Evolutionary conservation across 768 basidiomycete genomes (phyloP).

Genomic region (Bullera alba): DNA sequence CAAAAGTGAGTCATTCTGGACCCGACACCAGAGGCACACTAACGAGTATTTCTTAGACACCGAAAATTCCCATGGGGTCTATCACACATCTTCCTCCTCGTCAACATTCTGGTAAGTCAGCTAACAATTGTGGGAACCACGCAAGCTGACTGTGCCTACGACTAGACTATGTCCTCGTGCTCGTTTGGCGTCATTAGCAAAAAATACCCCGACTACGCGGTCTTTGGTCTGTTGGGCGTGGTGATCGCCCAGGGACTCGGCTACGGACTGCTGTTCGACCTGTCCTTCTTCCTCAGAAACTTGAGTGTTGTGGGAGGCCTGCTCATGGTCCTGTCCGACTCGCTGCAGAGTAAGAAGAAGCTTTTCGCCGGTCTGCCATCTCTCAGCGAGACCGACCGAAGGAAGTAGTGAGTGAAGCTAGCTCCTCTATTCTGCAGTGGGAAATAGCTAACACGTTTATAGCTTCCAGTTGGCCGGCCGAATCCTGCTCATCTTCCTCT

Average conservation of each 20-base stretch:
- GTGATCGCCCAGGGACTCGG: conserved; percentile 92
- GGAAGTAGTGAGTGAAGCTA: conserved; percentile 77
- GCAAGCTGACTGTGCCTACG: not conserved
- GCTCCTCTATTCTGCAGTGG: not conserved
- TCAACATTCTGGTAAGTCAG: conserved; percentile 78
- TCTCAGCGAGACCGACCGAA: conserved; percentile 88
- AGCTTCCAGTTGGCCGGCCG: conserved; percentile 97
- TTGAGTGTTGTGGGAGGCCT: conserved; percentile 94
- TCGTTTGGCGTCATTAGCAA: conserved; percentile 82
- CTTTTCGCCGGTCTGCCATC: conserved; percentile 84
- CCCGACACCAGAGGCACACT: not conserved
- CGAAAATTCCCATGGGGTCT: conserved; percentile 92
- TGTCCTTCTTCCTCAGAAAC: conserved; percentile 99
- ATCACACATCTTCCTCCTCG: conserved; percentile 81
- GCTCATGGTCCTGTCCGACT: conserved; percentile 98
- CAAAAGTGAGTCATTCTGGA: conserved; percentile 62
- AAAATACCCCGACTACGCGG: conserved; percentile 78
- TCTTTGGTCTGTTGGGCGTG: conserved; percentile 79
- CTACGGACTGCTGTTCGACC: conserved; percentile 97
- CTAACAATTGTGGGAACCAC: not conserved
- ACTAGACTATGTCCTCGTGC: conserved; percentile 76
- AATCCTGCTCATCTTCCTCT: conserved; percentile 95
- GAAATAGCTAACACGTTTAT: not conserved
- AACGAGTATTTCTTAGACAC: conserved; percentile 55
- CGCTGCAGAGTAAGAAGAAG: conserved; percentile 77